Conservation (phyloP, 257 asterid genomes). For the Solanum ossicruentum region DNA sequence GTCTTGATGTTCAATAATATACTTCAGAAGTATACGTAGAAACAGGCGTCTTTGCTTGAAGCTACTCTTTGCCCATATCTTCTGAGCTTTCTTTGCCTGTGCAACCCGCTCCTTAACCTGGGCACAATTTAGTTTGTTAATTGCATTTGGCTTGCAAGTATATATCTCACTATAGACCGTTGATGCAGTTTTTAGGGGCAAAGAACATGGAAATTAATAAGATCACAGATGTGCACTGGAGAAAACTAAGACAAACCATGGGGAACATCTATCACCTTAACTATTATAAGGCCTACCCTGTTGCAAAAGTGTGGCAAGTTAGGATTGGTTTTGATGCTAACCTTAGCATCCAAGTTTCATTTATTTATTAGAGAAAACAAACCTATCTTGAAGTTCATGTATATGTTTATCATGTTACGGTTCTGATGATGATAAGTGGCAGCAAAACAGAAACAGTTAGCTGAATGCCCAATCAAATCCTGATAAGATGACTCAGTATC, state of each 20-base stretch:
- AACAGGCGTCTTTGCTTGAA: conserved; percentile 96
- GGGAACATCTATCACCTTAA: neutral
- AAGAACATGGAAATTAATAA: neutral
- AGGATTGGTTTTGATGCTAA: neutral
- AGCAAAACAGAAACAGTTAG: neutral
- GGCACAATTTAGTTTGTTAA: conserved; percentile 9
- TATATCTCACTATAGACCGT: neutral
- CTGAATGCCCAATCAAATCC: neutral
- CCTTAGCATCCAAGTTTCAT: neutral
- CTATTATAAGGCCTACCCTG: neutral
- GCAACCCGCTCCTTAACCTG: conserved; percentile 88
- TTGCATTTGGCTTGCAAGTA: neutral
- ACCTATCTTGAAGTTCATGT: neutral
- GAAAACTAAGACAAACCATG: neutral
- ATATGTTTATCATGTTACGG: neutral
- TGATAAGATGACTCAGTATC: neutral
- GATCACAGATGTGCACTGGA: neutral
- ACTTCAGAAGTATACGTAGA: conserved; percentile 89
- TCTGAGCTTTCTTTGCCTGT: conserved; percentile 89
- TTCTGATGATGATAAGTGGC: neutral
- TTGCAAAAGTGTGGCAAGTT: neutral
- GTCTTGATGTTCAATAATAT: conserved; percentile 85
- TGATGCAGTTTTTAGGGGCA: neutral
- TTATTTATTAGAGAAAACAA: neutral
- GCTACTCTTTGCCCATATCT: conserved; percentile 85